Evolutionary conservation across 1,139 yeast species (phyloP).

Genomic region (Eremothecium cymbalariae): DNA sequence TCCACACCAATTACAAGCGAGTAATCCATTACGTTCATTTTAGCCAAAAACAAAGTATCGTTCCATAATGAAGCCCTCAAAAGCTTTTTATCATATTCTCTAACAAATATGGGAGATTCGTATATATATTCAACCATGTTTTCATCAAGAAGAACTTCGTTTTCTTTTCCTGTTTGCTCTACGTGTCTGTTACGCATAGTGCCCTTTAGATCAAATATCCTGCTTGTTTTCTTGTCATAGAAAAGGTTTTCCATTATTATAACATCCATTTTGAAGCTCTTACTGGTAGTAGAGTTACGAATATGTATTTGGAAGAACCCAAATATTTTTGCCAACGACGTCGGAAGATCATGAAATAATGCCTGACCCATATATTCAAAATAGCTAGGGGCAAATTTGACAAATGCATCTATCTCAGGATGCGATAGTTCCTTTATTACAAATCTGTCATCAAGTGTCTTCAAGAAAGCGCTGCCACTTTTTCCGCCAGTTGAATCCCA

Average conservation of each 20-base stretch:
- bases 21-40: slow-evolving; percentile 99
- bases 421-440: slow-evolving; percentile 85
- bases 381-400: slow-evolving; percentile 91
- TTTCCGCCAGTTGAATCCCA: slow-evolving; percentile 98
- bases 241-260: slow-evolving; percentile 94
- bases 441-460: slow-evolving; percentile 82
- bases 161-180: slow-evolving; percentile 89
- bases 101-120: slow-evolving; percentile 89
- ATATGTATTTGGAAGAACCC: slow-evolving; percentile 94
- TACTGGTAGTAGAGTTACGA: slow-evolving; percentile 67
- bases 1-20: slow-evolving; percentile 91
- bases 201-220: slow-evolving; percentile 94
- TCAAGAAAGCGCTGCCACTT: slow-evolving; percentile 88
- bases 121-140: slow-evolving; percentile 97
- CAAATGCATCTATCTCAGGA: slow-evolving; percentile 85
- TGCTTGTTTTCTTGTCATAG: slow-evolving; percentile 70
- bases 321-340: slow-evolving; percentile 87
- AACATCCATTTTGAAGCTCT: slow-evolving; percentile 77
- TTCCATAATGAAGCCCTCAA: slow-evolving; percentile 86
- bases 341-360: slow-evolving; percentile 86
- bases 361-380: slow-evolving; percentile 96
- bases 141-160: slow-evolving; percentile 90
- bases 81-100: slow-evolving; percentile 83
- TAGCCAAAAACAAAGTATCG: slow-evolving; percentile 86
- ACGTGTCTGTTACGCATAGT: slow-evolving; percentile 97